Percentiles rank a stretch among this genome's conserved stretches.
Conservation (phyloP, 768 basidiomycete genomes). For the Coprinopsis marcescibilis region DNA sequence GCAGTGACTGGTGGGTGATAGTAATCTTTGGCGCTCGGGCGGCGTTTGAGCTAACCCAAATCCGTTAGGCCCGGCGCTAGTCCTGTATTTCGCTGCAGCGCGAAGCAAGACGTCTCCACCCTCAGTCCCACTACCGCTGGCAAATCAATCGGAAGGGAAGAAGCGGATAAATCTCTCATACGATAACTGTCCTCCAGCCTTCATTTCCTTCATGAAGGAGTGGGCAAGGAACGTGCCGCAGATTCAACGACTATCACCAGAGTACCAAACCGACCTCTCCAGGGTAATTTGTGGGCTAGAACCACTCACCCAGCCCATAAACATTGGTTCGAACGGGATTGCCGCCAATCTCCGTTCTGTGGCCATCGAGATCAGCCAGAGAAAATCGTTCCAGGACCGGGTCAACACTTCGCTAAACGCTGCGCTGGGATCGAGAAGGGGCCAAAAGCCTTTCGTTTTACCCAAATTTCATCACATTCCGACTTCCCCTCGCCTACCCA, state of each 20-base stretch:
- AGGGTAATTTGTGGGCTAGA: conserved; percentile 67
- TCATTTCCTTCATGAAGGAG: conserved; percentile 62
- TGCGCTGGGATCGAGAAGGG: conserved; percentile 66
- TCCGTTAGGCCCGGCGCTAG: conserved; percentile 64
- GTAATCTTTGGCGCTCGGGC: too few relatives aligned
- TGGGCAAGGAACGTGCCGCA: conserved; percentile 63
- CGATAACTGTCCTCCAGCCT: conserved; percentile 64
- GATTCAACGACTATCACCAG: conserved; percentile 58
- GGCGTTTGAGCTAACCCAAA: too few relatives aligned
- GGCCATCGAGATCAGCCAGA: conserved; percentile 81
- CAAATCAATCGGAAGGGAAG: conserved; percentile 32
- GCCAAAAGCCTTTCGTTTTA: too few relatives aligned
- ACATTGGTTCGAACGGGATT: conserved; percentile 47
- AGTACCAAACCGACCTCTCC: conserved; percentile 77
- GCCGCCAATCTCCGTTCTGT: conserved; percentile 78
- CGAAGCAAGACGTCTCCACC: conserved; percentile 71
- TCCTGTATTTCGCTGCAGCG: conserved; percentile 80
- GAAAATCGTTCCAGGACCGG: conserved; percentile 77
- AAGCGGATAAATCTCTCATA: conserved; percentile 55
- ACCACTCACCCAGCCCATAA: conserved; percentile 36
- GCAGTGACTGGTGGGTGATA: conserved; percentile 78
- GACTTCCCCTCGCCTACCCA: conserved; percentile 66
- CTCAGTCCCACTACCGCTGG: conserved; percentile 79
- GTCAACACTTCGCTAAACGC: conserved; percentile 73
- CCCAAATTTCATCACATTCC: too few relatives aligned